phyloP scores from a whole-genome alignment of 441 rosid species.

The Manihot esculenta region DNA sequence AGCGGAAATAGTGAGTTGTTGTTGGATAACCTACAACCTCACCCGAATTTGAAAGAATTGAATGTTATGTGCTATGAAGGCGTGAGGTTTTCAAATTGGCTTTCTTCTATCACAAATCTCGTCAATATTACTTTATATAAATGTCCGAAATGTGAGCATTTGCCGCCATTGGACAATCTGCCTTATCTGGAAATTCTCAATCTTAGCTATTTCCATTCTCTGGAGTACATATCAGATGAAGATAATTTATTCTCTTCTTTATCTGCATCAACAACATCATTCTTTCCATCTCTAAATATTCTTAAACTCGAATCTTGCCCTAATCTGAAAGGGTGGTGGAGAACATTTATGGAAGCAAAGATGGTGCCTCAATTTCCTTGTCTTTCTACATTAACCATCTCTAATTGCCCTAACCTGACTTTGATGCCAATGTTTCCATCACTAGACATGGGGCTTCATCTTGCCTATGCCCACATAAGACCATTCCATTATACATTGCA shows the following conservation, averaged over 20 bases:
- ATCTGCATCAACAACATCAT: too few relatives aligned
- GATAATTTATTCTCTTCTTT: too few relatives aligned
- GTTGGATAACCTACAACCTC: too few relatives aligned
- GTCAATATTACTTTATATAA: neutral
- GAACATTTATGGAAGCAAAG: neutral
- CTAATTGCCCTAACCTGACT: neutral
- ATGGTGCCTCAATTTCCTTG: neutral
- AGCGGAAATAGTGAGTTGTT: too few relatives aligned
- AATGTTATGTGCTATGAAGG: neutral
- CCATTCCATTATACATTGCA: neutral
- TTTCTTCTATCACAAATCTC: conserved; percentile 17
- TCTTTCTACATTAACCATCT: neutral
- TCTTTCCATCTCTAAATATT: too few relatives aligned
- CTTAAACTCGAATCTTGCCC: neutral
- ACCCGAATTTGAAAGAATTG: too few relatives aligned
- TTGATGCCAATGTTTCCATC: neutral
- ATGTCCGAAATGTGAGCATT: neutral
- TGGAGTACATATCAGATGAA: too few relatives aligned
- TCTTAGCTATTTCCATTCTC: too few relatives aligned
- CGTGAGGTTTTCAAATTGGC: conserved; percentile 20
- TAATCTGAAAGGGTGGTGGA: neutral
- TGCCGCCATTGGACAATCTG: too few relatives aligned
- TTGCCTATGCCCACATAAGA: neutral
- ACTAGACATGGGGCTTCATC: neutral
- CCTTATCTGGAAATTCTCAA: too few relatives aligned